phyloP scores from a whole-genome alignment of 768 basidiomycete genomes.

The Myochromella boudieri region DNA sequence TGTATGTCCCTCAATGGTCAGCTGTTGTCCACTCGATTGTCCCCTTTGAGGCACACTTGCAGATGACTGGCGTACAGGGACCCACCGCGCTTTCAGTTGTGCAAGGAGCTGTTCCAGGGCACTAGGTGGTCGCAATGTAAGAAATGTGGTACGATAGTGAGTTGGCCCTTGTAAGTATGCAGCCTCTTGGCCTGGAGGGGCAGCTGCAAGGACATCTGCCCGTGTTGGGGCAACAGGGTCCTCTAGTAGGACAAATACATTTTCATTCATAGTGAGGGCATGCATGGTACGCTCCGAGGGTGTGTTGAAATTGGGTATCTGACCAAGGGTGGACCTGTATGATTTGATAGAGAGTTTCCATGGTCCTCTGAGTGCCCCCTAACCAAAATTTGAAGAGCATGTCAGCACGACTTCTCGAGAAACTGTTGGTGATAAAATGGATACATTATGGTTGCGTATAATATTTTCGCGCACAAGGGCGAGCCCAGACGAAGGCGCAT shows the following conservation, averaged over 20 bases:
- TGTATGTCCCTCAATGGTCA: conserved; percentile 73
- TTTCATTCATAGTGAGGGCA: conserved; percentile 75
- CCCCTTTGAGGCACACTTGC: conserved; percentile 38
- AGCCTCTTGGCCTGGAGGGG: conserved; percentile 41
- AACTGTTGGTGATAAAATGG: conserved; percentile 17
- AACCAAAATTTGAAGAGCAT: background rate
- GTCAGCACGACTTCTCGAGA: conserved; percentile 14
- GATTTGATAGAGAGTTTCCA: conserved; percentile 74
- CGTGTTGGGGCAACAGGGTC: conserved; percentile 72
- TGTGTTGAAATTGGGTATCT: conserved; percentile 48
- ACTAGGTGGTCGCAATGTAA: conserved; percentile 72
- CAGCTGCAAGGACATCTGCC: conserved; percentile 53
- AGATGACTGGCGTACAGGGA: conserved; percentile 58
- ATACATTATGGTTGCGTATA: conserved; percentile 64
- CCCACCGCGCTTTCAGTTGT: conserved; percentile 77
- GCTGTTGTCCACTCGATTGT: conserved; percentile 55
- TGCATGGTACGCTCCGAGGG: conserved; percentile 70
- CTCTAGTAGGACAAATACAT: conserved; percentile 77
- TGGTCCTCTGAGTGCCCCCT: conserved; percentile 62
- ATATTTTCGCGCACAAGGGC: conserved; percentile 72
- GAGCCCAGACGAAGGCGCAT: conserved; percentile 74
- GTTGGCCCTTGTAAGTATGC: conserved; percentile 45
- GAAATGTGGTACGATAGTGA: conserved; percentile 78
- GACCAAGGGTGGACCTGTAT: conserved; percentile 71
- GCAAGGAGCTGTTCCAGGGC: conserved; percentile 73